phyloP scores from a whole-genome alignment of 78 protist genomes.

The Protostelium mycophagum region DNA sequence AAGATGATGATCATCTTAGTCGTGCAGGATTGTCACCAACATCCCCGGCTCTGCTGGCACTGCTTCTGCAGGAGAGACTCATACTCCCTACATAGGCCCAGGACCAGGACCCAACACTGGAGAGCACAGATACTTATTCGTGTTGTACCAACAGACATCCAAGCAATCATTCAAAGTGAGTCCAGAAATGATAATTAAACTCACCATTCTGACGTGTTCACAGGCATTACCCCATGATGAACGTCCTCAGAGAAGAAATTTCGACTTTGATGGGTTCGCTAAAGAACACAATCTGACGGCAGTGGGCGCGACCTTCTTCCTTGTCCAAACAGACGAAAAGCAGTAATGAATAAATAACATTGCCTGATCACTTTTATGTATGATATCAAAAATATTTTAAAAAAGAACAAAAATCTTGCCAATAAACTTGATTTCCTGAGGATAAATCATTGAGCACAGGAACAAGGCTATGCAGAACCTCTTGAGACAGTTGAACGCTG shows the following conservation, averaged over 20 bases:
- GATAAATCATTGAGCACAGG: no score
- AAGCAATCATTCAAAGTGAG: background rate
- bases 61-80: background rate
- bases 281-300: background rate
- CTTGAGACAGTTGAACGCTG: no score
- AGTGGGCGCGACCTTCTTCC: background rate
- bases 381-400: no score
- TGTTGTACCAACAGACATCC: background rate
- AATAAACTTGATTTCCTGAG: no score
- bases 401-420: no score
- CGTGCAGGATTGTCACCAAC: background rate
- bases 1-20: background rate
- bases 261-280: background rate
- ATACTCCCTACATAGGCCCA: background rate
- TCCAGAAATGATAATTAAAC: no score
- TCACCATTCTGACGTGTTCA: no score
- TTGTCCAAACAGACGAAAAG: background rate
- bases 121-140: background rate
- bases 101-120: background rate
- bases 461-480: no score
- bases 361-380: no score
- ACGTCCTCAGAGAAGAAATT: background rate
- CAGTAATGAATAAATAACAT: no score
- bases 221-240: background rate
- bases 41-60: background rate